phyloP scores from a whole-genome alignment of 495 filamentous ascomycete genomes.

The Penicillium tannophilum region DNA sequence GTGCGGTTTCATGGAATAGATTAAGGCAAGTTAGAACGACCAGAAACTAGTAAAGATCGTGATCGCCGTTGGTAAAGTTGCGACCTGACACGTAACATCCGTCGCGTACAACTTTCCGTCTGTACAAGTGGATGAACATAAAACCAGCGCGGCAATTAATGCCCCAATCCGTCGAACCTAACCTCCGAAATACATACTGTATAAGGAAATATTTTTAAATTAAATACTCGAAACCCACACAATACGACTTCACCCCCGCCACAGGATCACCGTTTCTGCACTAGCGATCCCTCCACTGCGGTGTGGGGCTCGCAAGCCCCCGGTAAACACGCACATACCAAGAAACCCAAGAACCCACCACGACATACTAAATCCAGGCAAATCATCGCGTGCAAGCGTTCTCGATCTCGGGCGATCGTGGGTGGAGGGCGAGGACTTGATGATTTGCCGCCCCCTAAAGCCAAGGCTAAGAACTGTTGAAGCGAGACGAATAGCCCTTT shows the following conservation, averaged over 20 bases:
- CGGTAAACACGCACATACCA: neutral
- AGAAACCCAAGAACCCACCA: neutral
- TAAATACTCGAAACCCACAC: neutral
- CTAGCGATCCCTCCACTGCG: slow-evolving; percentile 14
- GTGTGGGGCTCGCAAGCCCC: neutral
- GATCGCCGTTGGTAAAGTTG: slow-evolving; percentile 1
- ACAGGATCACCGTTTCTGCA: slow-evolving; percentile 20
- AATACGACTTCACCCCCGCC: slow-evolving; percentile 9
- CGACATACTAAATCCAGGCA: slow-evolving; percentile 10
- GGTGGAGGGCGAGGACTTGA: neutral
- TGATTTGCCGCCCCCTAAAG: slow-evolving; percentile 13
- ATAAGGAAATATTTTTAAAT: neutral
- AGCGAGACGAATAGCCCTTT: slow-evolving; percentile 10
- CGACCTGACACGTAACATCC: slow-evolving; percentile 1
- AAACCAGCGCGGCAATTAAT: too few relatives aligned
- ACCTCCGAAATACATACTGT: too few relatives aligned
- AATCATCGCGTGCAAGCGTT: slow-evolving; percentile 10
- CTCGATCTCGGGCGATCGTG: slow-evolving; percentile 24
- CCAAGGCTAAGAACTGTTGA: neutral
- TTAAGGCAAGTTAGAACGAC: neutral
- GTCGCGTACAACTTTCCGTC: slow-evolving; percentile 2
- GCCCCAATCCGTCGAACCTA: too few relatives aligned
- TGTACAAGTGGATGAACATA: neutral
- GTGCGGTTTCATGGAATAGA: too few relatives aligned
- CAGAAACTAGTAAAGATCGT: neutral